Evolutionary conservation across 2,329 filamentous ascomycete species (phyloP).

Genomic region (Alternaria sp.): DNA sequence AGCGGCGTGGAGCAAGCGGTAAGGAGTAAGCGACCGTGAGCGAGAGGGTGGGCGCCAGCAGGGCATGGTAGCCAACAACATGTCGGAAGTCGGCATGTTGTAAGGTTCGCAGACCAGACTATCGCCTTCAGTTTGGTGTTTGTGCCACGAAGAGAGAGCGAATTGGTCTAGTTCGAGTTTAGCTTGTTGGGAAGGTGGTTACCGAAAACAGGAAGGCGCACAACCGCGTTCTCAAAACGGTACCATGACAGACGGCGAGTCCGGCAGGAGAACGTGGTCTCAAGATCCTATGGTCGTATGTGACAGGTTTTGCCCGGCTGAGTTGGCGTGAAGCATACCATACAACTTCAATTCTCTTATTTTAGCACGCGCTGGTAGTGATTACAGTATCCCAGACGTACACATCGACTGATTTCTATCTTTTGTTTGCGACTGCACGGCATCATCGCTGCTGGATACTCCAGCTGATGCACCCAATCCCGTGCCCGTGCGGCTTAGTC

Average conservation of each 20-base stretch:
- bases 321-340: background rate
- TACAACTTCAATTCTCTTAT: background rate
- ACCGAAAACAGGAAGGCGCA: background rate
- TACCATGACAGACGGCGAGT: background rate
- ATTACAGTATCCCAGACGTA: background rate
- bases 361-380: background rate
- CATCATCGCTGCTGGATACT: background rate
- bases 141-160: background rate
- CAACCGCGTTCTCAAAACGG: background rate
- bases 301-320: background rate
- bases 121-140: background rate
- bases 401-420: background rate
- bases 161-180: background rate
- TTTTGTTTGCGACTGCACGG: background rate
- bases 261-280: background rate
- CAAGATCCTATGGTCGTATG: too few species aligned
- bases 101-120: background rate
- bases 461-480: background rate
- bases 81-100: background rate
- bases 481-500: slow-evolving; percentile 4
- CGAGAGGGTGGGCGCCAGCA: background rate
- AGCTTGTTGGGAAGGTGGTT: slow-evolving; percentile 44
- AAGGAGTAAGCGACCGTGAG: background rate
- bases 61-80: background rate
- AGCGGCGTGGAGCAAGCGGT: background rate